These are phyloP conservation scores for Metschnikowia amazonensis DNA, from an alignment of 805 yeast genomes.

Conservation along the genomic window DNA sequence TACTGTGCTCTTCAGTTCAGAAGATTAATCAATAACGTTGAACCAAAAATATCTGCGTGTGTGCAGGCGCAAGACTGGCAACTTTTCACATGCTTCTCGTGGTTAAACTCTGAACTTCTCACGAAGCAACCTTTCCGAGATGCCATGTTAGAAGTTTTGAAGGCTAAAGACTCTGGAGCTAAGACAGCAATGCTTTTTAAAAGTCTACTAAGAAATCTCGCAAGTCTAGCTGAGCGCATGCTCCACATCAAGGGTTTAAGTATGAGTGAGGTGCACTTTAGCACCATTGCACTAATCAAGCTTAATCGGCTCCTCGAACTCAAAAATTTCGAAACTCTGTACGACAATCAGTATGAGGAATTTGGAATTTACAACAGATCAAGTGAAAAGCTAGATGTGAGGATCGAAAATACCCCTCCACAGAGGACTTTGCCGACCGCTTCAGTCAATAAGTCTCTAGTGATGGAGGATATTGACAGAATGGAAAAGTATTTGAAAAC, in stretches of 20 bases:
- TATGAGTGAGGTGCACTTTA: conserved; percentile 5
- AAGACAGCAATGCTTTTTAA: not conserved
- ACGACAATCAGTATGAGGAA: conserved; percentile 5
- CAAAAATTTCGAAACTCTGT: conserved; percentile 6
- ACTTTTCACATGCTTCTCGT: not conserved
- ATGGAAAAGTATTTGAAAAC: not conserved
- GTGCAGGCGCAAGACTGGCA: not conserved
- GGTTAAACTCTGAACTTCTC: not conserved
- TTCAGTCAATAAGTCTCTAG: not conserved
- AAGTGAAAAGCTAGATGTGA: not conserved
- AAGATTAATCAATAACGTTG: not conserved
- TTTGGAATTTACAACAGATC: not conserved
- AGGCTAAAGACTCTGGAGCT: not conserved
- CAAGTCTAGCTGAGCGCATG: conserved; percentile 1
- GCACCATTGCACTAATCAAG: conserved; percentile 12
- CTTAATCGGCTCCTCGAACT: conserved; percentile 11
- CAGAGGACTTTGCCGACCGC: not conserved
- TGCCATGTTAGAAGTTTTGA: not conserved
- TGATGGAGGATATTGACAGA: not conserved
- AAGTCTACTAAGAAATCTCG: not conserved
- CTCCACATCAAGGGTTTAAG: not conserved
- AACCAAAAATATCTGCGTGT: not conserved
- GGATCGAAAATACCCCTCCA: not conserved
- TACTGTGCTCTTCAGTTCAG: not conserved
- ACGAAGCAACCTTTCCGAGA: not conserved